Percentiles rank a stretch among this genome's conserved stretches.
Evolutionary conservation across 352 stramenopile species (phyloP).

Genomic region (Phytophthora uliginosa): DNA sequence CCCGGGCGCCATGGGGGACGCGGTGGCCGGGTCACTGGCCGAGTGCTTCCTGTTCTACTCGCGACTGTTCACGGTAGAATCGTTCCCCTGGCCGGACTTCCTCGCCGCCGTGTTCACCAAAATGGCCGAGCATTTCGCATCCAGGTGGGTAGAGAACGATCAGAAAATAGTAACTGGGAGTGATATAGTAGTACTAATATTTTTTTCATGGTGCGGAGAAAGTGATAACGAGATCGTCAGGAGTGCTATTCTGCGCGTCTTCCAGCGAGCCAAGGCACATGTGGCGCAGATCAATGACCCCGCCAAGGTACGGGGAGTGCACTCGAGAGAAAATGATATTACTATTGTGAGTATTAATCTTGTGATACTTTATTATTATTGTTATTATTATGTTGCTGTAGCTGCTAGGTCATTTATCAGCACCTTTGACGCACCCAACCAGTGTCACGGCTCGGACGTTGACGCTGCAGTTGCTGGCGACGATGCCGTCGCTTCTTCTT

Average conservation of each 20-base stretch:
- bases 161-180: background rate
- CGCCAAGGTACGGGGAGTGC: constrained; percentile 42
- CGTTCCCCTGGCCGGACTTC: constrained; percentile 75
- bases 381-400: constrained; percentile 22
- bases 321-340: background rate
- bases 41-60: constrained; percentile 69
- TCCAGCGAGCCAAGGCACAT: constrained; percentile 46
- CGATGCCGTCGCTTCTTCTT: constrained; percentile 52
- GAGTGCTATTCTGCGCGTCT: constrained; percentile 55
- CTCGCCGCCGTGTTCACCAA: constrained; percentile 63
- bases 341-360: constrained; percentile 1
- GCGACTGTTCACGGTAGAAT: constrained; percentile 62
- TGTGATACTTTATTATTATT: background rate
- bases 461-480: constrained; percentile 51
- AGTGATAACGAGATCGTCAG: constrained; percentile 51
- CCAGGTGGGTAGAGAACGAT: constrained; percentile 37
- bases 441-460: constrained; percentile 32
- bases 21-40: constrained; percentile 40
- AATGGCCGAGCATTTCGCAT: constrained; percentile 60
- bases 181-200: background rate
- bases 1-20: constrained; percentile 9
- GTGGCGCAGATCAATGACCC: constrained; percentile 61
- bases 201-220: background rate
- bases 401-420: constrained; percentile 33
- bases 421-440: constrained; percentile 19